Conservation (phyloP, 441 rosid species). For the Geranium incanum region DNA sequence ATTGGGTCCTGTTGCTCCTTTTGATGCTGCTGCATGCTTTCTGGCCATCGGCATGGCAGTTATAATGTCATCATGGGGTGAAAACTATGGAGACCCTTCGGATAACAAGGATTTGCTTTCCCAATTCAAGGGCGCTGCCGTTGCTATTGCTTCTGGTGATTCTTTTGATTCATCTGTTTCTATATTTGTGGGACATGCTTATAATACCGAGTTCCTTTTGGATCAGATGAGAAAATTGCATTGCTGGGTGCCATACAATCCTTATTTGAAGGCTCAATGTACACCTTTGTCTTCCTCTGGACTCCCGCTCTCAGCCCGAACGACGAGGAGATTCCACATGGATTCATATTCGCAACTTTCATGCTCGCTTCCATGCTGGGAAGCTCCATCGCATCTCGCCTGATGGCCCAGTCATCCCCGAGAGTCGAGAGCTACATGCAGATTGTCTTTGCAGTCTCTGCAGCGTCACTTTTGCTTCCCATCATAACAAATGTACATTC, state of each 20-base stretch:
- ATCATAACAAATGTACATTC: slow-evolving; percentile 67
- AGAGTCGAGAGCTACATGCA: slow-evolving; percentile 97
- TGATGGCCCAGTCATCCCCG: slow-evolving; percentile 64
- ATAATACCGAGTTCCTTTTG: not conserved
- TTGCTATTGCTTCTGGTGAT: slow-evolving; percentile 88
- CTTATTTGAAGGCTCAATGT: slow-evolving; percentile 96
- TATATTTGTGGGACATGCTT: not conserved
- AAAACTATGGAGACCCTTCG: slow-evolving; percentile 81
- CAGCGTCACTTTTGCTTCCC: slow-evolving; percentile 83
- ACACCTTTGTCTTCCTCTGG: slow-evolving; percentile 98
- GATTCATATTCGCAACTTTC: slow-evolving; percentile 93
- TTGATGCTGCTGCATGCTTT: slow-evolving; percentile 93
- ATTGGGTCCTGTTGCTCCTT: slow-evolving; percentile 93
- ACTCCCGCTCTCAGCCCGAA: slow-evolving; percentile 91
- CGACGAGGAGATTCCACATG: slow-evolving; percentile 92
- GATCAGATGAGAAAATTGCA: slow-evolving; percentile 87
- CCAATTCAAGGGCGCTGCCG: slow-evolving; percentile 85
- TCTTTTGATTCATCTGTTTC: not conserved
- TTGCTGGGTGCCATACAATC: slow-evolving; percentile 96
- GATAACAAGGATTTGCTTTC: slow-evolving; percentile 82
- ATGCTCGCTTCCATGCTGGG: slow-evolving; percentile 98
- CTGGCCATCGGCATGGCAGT: slow-evolving; percentile 89
- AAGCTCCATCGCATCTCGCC: slow-evolving; percentile 86
- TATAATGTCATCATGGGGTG: slow-evolving; percentile 80
- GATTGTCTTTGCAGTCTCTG: slow-evolving; percentile 66